Percentiles rank a stretch among this genome's conserved stretches.
Evolutionary conservation across 768 basidiomycete species (phyloP).

Genomic region (Mycena pura): DNA sequence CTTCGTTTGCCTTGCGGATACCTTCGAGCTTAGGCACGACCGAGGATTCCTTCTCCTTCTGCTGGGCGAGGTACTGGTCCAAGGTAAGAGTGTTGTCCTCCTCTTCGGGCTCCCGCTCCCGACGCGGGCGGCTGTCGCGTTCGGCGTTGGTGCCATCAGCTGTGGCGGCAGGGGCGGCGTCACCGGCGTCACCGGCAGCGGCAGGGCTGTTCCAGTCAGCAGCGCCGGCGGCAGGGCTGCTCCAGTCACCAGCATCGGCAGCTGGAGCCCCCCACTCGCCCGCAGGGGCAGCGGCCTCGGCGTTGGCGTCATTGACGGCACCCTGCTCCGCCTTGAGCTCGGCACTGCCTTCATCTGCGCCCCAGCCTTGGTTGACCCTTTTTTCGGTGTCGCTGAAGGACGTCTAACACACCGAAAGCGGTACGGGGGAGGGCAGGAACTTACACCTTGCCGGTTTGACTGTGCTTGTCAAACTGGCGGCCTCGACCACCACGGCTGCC

Average conservation of each 20-base stretch:
- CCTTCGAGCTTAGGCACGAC: slow-evolving; percentile 80
- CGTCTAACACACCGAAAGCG: slow-evolving; percentile 22
- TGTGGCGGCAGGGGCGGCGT: slow-evolving; percentile 42
- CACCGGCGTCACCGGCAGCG: slow-evolving; percentile 34
- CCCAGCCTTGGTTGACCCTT: slow-evolving; percentile 95
- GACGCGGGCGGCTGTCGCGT: slow-evolving; percentile 47
- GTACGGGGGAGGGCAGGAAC: slow-evolving; percentile 35
- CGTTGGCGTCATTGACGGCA: slow-evolving; percentile 73
- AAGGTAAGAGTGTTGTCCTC: slow-evolving; percentile 94
- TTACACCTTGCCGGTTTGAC: slow-evolving; percentile 83
- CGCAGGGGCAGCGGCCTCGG: slow-evolving; percentile 47
- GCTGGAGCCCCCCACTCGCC: slow-evolving; percentile 67
- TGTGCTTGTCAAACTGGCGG: slow-evolving; percentile 86
- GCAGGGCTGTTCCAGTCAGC: slow-evolving; percentile 51
- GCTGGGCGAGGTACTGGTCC: slow-evolving; percentile 90
- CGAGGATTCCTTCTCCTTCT: slow-evolving; percentile 64
- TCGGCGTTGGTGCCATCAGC: slow-evolving; percentile 39
- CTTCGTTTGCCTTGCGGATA: slow-evolving; percentile 82
- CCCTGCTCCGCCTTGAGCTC: slow-evolving; percentile 85
- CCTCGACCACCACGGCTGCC: slow-evolving; percentile 64
- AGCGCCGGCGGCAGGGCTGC: slow-evolving; percentile 55
- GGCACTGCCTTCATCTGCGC: slow-evolving; percentile 84
- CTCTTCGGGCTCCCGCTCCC: slow-evolving; percentile 75
- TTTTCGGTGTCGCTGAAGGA: slow-evolving; percentile 86
- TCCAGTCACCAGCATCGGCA: slow-evolving; percentile 72